Evolutionary conservation across 768 basidiomycete species (phyloP).

Genomic region (Russula lepida): DNA sequence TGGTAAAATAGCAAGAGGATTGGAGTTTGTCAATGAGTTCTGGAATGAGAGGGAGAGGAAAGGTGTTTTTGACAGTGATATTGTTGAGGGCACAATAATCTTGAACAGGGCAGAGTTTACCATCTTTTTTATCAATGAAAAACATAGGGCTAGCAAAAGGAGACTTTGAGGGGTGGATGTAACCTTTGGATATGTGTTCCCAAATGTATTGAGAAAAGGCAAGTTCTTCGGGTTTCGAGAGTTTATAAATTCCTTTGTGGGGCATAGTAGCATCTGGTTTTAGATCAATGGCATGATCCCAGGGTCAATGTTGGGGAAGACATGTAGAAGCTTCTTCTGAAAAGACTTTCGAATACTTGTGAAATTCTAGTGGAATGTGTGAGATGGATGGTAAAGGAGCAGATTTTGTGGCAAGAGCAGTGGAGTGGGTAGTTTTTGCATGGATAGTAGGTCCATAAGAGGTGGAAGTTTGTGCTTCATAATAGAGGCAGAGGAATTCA

Average conservation of each 20-base stretch:
- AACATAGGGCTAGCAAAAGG: background rate
- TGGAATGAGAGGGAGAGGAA: background rate
- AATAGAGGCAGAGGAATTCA: no score
- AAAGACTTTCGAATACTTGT: background rate
- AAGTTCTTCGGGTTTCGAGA: background rate
- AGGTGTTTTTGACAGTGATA: no score
- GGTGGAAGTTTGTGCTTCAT: no score
- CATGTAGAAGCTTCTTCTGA: background rate
- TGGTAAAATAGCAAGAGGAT: background rate
- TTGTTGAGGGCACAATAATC: background rate
- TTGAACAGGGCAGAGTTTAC: background rate
- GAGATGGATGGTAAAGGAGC: no score
- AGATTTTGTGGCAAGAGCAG: no score
- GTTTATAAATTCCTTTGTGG: background rate
- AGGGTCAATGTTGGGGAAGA: background rate
- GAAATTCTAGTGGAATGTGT: no score
- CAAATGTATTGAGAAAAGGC: no score
- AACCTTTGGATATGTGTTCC: background rate
- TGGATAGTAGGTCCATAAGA: no score
- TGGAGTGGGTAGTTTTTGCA: no score
- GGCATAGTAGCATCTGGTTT: background rate
- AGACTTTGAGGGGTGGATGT: background rate
- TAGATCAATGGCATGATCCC: background rate
- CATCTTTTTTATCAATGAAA: background rate
- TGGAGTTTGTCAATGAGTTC: background rate